phyloP scores from a whole-genome alignment of 1,139 yeast genomes.

The Sugiyamaella grinbergsii region DNA sequence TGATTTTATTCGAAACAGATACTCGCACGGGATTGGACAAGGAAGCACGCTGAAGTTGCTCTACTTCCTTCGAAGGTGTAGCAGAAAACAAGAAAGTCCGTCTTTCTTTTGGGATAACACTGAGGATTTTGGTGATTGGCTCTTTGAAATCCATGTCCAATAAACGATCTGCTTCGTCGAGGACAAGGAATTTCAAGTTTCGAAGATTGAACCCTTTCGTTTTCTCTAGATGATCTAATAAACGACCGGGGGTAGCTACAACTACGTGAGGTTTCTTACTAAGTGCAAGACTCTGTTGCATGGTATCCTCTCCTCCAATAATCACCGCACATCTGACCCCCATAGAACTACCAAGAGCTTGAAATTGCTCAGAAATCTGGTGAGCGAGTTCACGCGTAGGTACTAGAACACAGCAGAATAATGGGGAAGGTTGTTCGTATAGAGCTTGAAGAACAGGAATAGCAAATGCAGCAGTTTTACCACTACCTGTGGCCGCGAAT shows the following conservation, averaged over 20 bases:
- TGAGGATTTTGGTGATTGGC: conserved; percentile 81
- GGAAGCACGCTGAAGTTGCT: conserved; percentile 91
- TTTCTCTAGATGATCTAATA: conserved; percentile 92
- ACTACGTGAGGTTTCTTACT: conserved; percentile 92
- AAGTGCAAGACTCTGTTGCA: conserved; percentile 94
- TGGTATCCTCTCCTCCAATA: conserved; percentile 98
- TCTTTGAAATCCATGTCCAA: conserved; percentile 97
- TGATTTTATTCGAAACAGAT: conserved; percentile 83
- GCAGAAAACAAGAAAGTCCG: conserved; percentile 92
- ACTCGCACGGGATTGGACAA: conserved; percentile 86
- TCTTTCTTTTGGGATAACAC: conserved; percentile 81
- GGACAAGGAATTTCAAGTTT: conserved; percentile 77
- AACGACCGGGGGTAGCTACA: conserved; percentile 96
- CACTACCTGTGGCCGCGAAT: conserved; percentile 98
- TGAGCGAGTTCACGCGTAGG: conserved; percentile 98
- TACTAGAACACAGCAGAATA: conserved; percentile 85
- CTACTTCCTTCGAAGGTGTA: conserved; percentile 94
- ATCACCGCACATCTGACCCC: conserved; percentile 84
- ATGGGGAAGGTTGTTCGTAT: conserved; percentile 86
- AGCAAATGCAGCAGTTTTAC: conserved; percentile 96
- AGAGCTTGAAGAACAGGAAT: conserved; percentile 87
- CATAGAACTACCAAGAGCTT: conserved; percentile 87
- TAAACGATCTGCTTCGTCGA: conserved; percentile 97
- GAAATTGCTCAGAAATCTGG: conserved; percentile 94
- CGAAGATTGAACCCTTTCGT: conserved; percentile 89